A percentile compares a stretch with the other conserved stretches of the same genome.
Evolutionary conservation across 768 basidiomycete genomes (phyloP).

Genomic region (Macrocybe gigantea): DNA sequence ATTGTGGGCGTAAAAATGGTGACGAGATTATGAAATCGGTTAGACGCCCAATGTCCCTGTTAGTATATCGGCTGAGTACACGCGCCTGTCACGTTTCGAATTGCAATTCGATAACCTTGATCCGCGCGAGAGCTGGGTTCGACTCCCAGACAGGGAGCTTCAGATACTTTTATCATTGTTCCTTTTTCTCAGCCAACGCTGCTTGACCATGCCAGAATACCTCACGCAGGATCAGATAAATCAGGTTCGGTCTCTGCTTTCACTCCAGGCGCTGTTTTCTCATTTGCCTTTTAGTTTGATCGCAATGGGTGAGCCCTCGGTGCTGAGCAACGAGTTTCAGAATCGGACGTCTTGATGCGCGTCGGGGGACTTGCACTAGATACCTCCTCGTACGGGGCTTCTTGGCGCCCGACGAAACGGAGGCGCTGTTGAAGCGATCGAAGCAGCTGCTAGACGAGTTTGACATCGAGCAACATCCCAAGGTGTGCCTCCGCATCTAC

Average conservation of each 20-base stretch:
- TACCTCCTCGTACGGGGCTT: conserved; percentile 80
- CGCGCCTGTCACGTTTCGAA: too few species aligned
- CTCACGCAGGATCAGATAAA: conserved; percentile 53
- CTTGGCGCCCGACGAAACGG: conserved; percentile 50
- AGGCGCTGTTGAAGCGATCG: conserved; percentile 61
- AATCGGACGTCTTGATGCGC: not conserved
- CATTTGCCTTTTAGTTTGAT: not conserved
- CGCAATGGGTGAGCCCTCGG: conserved; percentile 43
- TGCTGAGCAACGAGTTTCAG: too few species aligned
- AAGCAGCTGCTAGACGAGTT: conserved; percentile 78
- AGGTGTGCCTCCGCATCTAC: conserved; percentile 37
- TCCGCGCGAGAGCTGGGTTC: too few species aligned
- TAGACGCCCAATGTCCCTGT: too few species aligned
- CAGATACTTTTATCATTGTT: too few species aligned
- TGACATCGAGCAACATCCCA: conserved; percentile 69
- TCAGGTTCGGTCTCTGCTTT: conserved; percentile 32
- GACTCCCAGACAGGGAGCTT: too few species aligned
- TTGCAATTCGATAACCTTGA: too few species aligned
- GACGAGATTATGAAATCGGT: too few species aligned
- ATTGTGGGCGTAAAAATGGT: too few species aligned
- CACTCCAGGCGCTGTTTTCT: not conserved
- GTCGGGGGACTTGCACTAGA: conserved; percentile 29
- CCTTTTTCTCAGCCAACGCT: too few species aligned
- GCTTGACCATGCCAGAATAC: conserved; percentile 44
- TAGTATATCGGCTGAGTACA: too few species aligned